These are phyloP conservation scores for Skeletonema grethae DNA, from an alignment of 108 stramenopile genomes.

Conservation along the genomic window DNA sequence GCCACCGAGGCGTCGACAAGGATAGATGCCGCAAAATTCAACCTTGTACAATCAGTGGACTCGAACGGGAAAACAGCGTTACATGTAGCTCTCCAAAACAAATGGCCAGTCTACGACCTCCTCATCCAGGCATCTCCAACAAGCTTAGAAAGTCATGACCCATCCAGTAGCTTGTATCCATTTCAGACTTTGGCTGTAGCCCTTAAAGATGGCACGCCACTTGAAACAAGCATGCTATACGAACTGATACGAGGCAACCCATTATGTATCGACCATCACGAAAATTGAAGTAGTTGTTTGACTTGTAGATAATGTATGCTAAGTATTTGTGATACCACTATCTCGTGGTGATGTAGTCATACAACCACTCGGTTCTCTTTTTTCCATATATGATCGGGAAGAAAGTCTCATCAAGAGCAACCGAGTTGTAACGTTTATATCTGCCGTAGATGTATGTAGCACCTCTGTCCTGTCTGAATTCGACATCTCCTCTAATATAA, in stretches of 20 bases:
- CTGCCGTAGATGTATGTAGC: constrained; percentile 62
- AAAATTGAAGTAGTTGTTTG: neutral
- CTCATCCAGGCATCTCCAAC: constrained; percentile 26
- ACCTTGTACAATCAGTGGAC: constrained; percentile 23
- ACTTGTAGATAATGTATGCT: neutral
- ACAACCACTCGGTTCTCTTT: constrained; percentile 11
- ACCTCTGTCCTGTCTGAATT: constrained; percentile 5
- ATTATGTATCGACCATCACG: constrained; percentile 21
- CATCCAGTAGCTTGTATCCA: constrained; percentile 35
- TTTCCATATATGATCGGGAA: constrained; percentile 39
- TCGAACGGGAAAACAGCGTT: constrained; percentile 26
- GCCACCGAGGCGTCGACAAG: neutral
- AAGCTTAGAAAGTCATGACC: constrained; percentile 29
- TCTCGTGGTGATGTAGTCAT: constrained; percentile 8
- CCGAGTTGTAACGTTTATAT: constrained; percentile 25
- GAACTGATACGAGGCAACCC: constrained; percentile 37
- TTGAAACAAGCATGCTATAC: constrained; percentile 39
- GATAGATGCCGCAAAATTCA: neutral
- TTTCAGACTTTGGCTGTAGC: constrained; percentile 36
- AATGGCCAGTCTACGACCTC: constrained; percentile 47
- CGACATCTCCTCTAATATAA: constrained; percentile 28
- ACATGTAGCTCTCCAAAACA: constrained; percentile 34
- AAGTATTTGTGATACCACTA: neutral
- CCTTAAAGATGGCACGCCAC: neutral
- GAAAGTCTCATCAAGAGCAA: constrained; percentile 35